Conservation (phyloP, 2,329 filamentous ascomycete species). For the Lecanosticta acicola region DNA sequence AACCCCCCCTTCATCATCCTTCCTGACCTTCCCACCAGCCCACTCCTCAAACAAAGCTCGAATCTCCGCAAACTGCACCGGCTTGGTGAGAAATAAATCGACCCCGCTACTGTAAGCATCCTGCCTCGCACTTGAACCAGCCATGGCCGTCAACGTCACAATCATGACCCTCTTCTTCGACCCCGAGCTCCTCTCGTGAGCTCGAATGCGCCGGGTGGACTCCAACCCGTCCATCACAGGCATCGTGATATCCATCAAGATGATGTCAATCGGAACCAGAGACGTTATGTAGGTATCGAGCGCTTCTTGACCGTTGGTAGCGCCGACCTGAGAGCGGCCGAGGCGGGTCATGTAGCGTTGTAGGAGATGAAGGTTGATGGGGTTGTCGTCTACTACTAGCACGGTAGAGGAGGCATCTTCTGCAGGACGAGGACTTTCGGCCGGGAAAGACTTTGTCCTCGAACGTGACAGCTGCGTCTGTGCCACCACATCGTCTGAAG, state of each 20-base stretch:
- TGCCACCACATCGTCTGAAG: too few relatives aligned
- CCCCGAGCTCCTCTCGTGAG: constrained; percentile 13
- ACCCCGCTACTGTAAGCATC: constrained; percentile 28
- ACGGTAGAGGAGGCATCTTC: constrained; percentile 15
- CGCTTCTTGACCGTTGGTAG: constrained; percentile 44
- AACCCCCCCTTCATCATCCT: too few relatives aligned
- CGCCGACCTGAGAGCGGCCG: constrained; percentile 36
- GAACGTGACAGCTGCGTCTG: too few relatives aligned
- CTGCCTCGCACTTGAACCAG: constrained; percentile 13
- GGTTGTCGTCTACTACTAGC: constrained; percentile 31
- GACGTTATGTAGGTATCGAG: constrained; percentile 25
- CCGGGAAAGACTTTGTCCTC: too few relatives aligned
- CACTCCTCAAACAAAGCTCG: constrained; percentile 17
- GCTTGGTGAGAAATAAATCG: constrained; percentile 30
- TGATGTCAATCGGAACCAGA: constrained; percentile 22
- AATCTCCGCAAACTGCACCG: constrained; percentile 24
- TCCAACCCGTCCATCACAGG: constrained; percentile 32
- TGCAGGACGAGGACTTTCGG: too few relatives aligned
- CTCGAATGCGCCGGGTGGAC: constrained; percentile 24
- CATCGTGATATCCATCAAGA: constrained; percentile 45
- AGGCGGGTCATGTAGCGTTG: constrained; percentile 21
- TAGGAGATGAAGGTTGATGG: constrained; percentile 25
- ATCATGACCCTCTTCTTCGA: constrained; percentile 6
- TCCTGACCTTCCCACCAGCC: not conserved
- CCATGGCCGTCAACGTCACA: constrained; percentile 24